Conservation (phyloP, 768 basidiomycete genomes). For the Suillus bovinus region DNA sequence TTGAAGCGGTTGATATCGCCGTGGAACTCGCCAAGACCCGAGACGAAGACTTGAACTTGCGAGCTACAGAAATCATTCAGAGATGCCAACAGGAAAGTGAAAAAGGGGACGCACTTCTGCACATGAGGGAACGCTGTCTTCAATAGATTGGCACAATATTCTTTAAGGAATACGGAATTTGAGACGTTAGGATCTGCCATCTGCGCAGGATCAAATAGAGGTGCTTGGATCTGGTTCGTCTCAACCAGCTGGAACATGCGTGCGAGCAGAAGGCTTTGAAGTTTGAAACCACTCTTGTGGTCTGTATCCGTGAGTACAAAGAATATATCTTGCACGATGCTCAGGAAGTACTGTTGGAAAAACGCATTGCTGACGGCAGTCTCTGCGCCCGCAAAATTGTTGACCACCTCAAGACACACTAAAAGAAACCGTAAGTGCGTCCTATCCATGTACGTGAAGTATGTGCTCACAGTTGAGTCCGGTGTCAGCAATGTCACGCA, state of each 20-base stretch:
- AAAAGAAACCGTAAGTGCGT: conserved; percentile 12
- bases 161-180: conserved; percentile 79
- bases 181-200: conserved; percentile 68
- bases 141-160: conserved; percentile 85
- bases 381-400: conserved; percentile 89
- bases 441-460: conserved; percentile 1
- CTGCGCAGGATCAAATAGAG: conserved; percentile 80
- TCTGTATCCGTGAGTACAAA: conserved; percentile 97
- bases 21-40: conserved; percentile 67
- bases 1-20: conserved; percentile 91
- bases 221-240: conserved; percentile 72
- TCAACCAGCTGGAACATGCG: conserved; percentile 93
- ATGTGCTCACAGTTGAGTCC: conserved; percentile 64
- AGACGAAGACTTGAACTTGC: conserved; percentile 72
- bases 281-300: conserved; percentile 98
- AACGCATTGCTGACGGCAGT: conserved; percentile 82
- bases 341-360: conserved; percentile 96
- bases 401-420: conserved; percentile 93
- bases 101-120: conserved; percentile 58
- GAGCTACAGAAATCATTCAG: conserved; percentile 41
- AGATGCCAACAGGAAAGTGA: conserved; percentile 9
- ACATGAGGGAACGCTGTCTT: conserved; percentile 92
- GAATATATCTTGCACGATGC: conserved; percentile 93
- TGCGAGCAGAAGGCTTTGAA: conserved; percentile 90
- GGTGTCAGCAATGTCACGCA: conserved; percentile 96